Evolutionary conservation across 78 protist genomes (phyloP), one percentile per base, ranked within the genome.

Genomic region (Goniomonas avonlea): DNA sequence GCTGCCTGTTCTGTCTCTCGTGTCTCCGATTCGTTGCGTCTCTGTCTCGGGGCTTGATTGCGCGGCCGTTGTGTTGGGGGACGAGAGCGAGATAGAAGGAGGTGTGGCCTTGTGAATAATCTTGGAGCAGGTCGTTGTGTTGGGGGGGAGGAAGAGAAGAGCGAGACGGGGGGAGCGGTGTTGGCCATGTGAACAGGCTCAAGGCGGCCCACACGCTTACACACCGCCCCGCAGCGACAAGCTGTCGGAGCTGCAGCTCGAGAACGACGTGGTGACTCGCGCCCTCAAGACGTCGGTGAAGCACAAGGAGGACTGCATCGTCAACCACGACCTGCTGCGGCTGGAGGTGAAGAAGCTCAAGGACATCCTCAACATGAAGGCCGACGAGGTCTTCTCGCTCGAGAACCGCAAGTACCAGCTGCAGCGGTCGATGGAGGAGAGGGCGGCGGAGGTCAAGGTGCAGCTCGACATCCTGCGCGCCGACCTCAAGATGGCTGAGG

Each of bases 381-480:
- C 68, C 0, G 82, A 74, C 37, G 90, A 85, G 41, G 59, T 81
- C n/a, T 31, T 77, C 37, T 71, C 85, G 23, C 84, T 89, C n/a
- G 76, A 82, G 63, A 83, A 86, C 55, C 79, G 93, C 21, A 80
- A 75, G 66, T 5, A 29, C 34, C 93, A 89, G 77, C 78, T 86
- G 71, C 32, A 27, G 68, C 0, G 53, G 59, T 56, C 88, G 39
- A 82, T 86, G 63, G 85, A 68, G 71, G 86, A 84, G 84, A 40
- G 89, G 27, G n/a, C 37, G 37, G 50, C 37, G 37, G 71, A 63
- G 71, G 31, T 63, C 66, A 59, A 11, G 21, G 66, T 35, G 21
- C 8, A 59, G 32, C 66, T 13, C 41, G 60, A 63, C 47, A 27
- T 63, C 27, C 71, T 63, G 20, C 71, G 71, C 31, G 39, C 71